phyloP scores from a whole-genome alignment of 148 eudicot species.

The Rhododendron vialii region DNA sequence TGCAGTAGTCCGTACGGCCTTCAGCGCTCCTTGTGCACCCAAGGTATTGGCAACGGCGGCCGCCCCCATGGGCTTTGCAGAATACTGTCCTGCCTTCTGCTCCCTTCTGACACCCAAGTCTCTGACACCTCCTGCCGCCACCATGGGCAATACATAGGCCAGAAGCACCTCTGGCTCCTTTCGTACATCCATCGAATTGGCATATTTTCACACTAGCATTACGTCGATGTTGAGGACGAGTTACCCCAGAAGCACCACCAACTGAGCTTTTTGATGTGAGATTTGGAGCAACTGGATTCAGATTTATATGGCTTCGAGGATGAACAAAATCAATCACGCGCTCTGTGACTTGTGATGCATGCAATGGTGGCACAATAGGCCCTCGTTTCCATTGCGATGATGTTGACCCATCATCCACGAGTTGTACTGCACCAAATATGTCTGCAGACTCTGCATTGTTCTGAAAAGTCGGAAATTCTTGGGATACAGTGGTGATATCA shows the following conservation, averaged over 20 bases:
- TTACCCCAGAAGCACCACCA: constrained; percentile 13
- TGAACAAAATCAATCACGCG: background rate
- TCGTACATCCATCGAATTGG: constrained; percentile 49
- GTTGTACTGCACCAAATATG: constrained; percentile 23
- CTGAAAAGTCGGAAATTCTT: constrained; percentile 25
- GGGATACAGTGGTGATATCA: constrained; percentile 45
- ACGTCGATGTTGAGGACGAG: constrained; percentile 21
- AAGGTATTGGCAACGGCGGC: constrained; percentile 53
- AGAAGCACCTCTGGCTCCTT: constrained; percentile 75
- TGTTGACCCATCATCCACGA: constrained; percentile 68
- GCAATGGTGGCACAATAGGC: constrained; percentile 30
- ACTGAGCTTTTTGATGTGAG: constrained; percentile 16
- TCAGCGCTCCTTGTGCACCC: constrained; percentile 86
- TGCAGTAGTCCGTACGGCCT: constrained; percentile 65
- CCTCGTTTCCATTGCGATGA: constrained; percentile 62
- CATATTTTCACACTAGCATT: constrained; percentile 46
- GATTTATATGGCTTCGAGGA: background rate
- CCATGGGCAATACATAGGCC: constrained; percentile 75
- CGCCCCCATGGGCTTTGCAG: constrained; percentile 84
- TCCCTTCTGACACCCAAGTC: constrained; percentile 60
- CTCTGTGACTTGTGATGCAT: constrained; percentile 13
- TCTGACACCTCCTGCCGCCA: constrained; percentile 69
- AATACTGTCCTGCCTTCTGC: constrained; percentile 72
- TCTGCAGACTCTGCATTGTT: constrained; percentile 13
- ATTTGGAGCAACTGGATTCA: constrained; percentile 11